Base-by-base conservation (phyloP, 176 grass and related monocot species). In the Bothriochloa decipiens region DNA sequence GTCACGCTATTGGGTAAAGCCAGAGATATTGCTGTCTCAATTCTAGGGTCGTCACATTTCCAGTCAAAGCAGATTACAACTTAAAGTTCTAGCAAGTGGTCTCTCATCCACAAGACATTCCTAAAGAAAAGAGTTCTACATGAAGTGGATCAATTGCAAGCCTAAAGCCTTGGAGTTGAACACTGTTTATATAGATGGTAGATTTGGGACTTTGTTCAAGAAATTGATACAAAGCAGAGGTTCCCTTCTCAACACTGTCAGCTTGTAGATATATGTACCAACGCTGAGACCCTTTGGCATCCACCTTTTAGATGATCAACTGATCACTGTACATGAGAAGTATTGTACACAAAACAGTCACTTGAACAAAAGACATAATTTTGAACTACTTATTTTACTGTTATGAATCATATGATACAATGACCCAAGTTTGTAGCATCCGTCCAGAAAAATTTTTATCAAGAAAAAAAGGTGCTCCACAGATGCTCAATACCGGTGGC, bases 41-140 rank as follows among this genome's bases (percentile, higher is more conserved):
- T 80, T 63, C 80, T 80, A 11, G 33, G 66, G 62, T 49, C 32
- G 0, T 47, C 42, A 27, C 40, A 47, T 22, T 28, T 87, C 8
- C 6, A 71, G 23, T 50, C 41, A 2, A 43, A 42, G 6, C 27
- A 84, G 53, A 77, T 70, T 17, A 8, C 32, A 28, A 20, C 8
- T 2, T 16, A 47, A 29, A 82, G 43, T 74, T 17, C 49, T 53
- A 55, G 63, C 23, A 89, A 61, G 72, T 82, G 87, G 82, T 76
- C 49, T 72, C 52, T 85, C 62, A 29, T 89, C 16, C 42, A 63
- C 40, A 79, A 80, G 41, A 65, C 77, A 67, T 47, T 80, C 40
- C 41, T 47, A 17, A 80, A 66, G 77, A 80, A 11, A 80, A 80
- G 41, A 80, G 42, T 67, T 67, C 41, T 80, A 20, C 67, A 62